These are phyloP conservation scores for Jasminum sambac DNA, from an alignment of 257 asterid species.

Conservation along the genomic window DNA sequence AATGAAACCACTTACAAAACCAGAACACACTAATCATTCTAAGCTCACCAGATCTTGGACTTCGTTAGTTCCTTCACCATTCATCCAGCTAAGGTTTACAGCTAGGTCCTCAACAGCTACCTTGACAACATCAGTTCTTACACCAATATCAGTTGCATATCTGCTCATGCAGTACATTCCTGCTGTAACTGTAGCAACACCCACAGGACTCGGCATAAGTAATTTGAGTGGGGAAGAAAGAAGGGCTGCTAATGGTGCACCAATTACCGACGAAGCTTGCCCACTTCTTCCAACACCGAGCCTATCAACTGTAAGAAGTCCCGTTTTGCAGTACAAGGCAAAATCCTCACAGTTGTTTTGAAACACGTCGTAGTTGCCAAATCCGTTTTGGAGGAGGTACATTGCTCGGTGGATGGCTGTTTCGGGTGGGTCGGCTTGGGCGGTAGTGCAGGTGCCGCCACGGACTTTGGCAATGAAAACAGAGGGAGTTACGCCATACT, in stretches of 20 bases:
- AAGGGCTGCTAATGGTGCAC: slow-evolving; percentile 92
- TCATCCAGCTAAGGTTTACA: slow-evolving; percentile 63
- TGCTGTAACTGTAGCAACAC: slow-evolving; percentile 77
- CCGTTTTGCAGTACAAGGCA: slow-evolving; percentile 91
- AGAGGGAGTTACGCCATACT: slow-evolving; percentile 73
- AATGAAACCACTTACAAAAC: not conserved
- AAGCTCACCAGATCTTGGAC: slow-evolving; percentile 23
- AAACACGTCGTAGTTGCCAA: slow-evolving; percentile 76
- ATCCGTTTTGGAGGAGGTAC: slow-evolving; percentile 79
- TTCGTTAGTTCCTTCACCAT: slow-evolving; percentile 30
- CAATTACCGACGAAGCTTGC: slow-evolving; percentile 82
- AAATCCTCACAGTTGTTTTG: slow-evolving; percentile 97
- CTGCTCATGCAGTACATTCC: slow-evolving; percentile 93
- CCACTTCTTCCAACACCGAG: slow-evolving; percentile 87
- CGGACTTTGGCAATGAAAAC: slow-evolving; percentile 75
- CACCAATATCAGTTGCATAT: slow-evolving; percentile 90
- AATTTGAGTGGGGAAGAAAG: slow-evolving; percentile 79
- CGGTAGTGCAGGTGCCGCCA: slow-evolving; percentile 94
- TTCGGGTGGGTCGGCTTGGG: slow-evolving; percentile 62
- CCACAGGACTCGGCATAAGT: slow-evolving; percentile 79
- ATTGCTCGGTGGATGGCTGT: slow-evolving; percentile 78
- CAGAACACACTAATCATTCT: slow-evolving; percentile 3
- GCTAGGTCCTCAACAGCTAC: slow-evolving; percentile 84
- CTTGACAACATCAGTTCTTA: slow-evolving; percentile 70
- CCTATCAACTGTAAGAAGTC: slow-evolving; percentile 73